phyloP scores from a whole-genome alignment of 2,329 filamentous ascomycete species.

The Nemania abortiva region DNA sequence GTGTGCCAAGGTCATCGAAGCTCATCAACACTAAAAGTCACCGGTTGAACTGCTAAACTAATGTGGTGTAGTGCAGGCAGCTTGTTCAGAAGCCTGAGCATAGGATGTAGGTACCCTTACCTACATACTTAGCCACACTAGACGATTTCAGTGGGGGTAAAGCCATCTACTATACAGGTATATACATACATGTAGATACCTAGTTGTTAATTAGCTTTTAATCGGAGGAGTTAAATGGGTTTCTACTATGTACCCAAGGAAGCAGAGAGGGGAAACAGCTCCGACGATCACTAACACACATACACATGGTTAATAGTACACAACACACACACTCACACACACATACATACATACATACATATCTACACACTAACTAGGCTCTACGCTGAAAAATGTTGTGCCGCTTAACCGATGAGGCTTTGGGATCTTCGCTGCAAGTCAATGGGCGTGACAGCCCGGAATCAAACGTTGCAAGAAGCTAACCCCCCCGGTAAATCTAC shows the following conservation, averaged over 20 bases:
- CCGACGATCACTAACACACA: slow-evolving; percentile 22
- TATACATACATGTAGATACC: not conserved
- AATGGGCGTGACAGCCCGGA: slow-evolving; percentile 27
- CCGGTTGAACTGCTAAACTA: slow-evolving; percentile 13
- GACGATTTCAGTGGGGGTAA: slow-evolving; percentile 3
- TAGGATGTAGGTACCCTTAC: not conserved
- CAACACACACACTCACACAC: slow-evolving; percentile 1
- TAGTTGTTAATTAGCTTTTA: slow-evolving; percentile 2
- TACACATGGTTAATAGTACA: too few relatives aligned
- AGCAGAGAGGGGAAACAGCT: slow-evolving; percentile 7
- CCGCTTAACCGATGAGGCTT: slow-evolving; percentile 39
- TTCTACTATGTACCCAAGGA: not conserved
- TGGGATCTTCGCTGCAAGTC: slow-evolving; percentile 38
- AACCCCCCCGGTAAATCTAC: not conserved
- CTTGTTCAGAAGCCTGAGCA: slow-evolving; percentile 12
- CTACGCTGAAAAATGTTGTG: slow-evolving; percentile 25
- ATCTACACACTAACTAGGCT: not conserved
- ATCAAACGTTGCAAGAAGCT: slow-evolving; percentile 40
- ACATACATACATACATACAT: not conserved
- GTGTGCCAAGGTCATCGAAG: slow-evolving; percentile 30
- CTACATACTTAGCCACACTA: not conserved
- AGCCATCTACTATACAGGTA: not conserved
- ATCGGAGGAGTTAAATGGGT: not conserved
- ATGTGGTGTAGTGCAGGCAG: slow-evolving; percentile 15
- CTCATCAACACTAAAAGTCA: slow-evolving; percentile 22